Base-by-base conservation (phyloP, 2,329 filamentous ascomycete genomes). In the Talaromyces sp. region DNA sequence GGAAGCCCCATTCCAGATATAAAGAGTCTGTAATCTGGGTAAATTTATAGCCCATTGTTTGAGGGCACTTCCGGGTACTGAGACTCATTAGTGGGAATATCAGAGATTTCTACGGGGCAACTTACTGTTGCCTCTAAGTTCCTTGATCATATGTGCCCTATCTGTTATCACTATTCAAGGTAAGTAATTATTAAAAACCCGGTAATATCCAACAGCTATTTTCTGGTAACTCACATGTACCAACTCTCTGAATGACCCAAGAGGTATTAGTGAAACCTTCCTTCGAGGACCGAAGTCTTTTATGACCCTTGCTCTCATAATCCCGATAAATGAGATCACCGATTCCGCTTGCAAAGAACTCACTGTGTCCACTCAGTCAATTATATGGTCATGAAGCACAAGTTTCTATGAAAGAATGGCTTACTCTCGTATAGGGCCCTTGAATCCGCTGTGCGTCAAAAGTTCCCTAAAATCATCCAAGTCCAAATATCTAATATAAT, bases 401-500 rank as follows among this genome's bases (percentile, higher is more conserved):
- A 45, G 19, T 22, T 73, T 50, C 52, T 41, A 79, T 78, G 16
- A 75, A 70, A 19, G 74, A 70, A 63, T 76, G 76, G 62, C 83
- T 79, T 77, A 86, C 73, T 82, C 82, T 9, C 82, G 83, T 35
- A 90, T 82, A 47, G 82, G 83, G 66, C 85, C 82, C 58, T 81
- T 83, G 61, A 89, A 88, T 61, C 83, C 82, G 57, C 84, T 79
- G 64, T 88, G 84, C 10, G 84, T 81, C 2, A 92, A 79, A 24
- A 90, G 79, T 47, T 85, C 78, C 11, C 79, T 76, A 1, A 92
- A 79, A 71, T 89, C 86, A 62, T 85, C 81, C 10, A 92, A 81
- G 68, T 89, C 85, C 43, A 92, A 79, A 31, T 82, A 81, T 64
- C 84, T 85, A 63, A 92, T 84, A 75, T 90, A 91, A 43, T 85